Base-by-base conservation (phyloP, 2,329 filamentous ascomycete genomes). In the Fusarium metavorans region DNA sequence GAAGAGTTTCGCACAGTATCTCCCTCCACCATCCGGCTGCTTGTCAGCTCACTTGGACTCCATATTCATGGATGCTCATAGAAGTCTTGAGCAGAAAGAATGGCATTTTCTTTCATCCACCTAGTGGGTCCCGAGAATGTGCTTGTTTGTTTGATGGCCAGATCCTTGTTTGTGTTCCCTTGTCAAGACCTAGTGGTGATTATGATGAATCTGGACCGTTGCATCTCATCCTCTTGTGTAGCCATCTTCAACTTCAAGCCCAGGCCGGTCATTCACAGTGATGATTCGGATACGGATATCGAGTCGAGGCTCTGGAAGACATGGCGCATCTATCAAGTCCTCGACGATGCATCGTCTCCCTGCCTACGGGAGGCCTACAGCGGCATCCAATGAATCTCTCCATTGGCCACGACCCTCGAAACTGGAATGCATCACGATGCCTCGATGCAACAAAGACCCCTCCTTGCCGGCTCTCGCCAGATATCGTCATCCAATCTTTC, bases 361-460 rank as follows among this genome's bases (percentile, higher is more conserved):
- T 75, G 27, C 67, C 52, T 73, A 52, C 61, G 30, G 34, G 20
- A 70, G 52, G 59, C 61, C 65, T 37, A 43, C 39, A 41, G 39
- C 52, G 48, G 56, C 61, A 62, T 63, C 34, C 57, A 43, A 43
- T 43, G 39, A 30, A 59, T 66, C 60, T 61, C 57, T 65, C 30
- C 39, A 23, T 54, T 50, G 54, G 39, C 41, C 63, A 60, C 37
- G 37, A 64, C 66, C 37, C 25, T 37, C 66, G 39, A 61, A 63
- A 64, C 71, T 80, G 79, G 79, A 81, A 81, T 81, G 79, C 73
- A 76, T 71, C 71, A 61, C 68, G 61, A 79, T 76, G 76, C 66
- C 66, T 69, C 54, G 41, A 64, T 63, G 58, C 39, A 60, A 60
- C 41, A 50, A 59, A 62, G 61, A 37, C 61, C 67, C 62, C 60